These are phyloP conservation scores for Chlamydomonas asymmetrica DNA, from an alignment of 139 green algal species.

Conservation along the genomic window DNA sequence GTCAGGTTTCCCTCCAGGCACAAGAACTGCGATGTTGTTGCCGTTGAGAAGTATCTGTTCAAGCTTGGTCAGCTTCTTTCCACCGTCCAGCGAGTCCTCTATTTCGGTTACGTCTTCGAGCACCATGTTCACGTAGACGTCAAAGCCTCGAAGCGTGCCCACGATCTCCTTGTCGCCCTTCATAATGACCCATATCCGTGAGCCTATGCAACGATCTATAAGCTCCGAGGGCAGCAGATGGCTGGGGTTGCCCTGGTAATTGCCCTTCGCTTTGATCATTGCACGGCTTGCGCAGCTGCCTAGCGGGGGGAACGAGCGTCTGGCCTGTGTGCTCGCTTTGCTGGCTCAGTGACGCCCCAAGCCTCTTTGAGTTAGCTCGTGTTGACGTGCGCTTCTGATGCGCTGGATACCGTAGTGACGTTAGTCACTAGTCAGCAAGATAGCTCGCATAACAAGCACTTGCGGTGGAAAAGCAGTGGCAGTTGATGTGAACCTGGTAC, in stretches of 20 bases:
- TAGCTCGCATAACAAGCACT: too few species aligned
- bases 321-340: too few species aligned
- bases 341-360: too few species aligned
- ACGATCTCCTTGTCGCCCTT: constrained; percentile 94
- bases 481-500: too few species aligned
- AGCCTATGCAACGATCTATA: constrained; percentile 94
- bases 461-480: too few species aligned
- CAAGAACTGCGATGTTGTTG: constrained; percentile 95
- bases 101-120: constrained; percentile 97
- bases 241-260: constrained; percentile 70
- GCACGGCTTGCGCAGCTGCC: too few species aligned
- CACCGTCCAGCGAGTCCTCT: constrained; percentile 86
- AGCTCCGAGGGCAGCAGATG: constrained; percentile 91
- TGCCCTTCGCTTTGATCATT: too few species aligned
- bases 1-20: constrained; percentile 84
- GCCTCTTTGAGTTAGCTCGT: too few species aligned
- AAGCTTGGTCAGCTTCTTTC: constrained; percentile 77
- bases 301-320: too few species aligned
- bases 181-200: constrained; percentile 94
- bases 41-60: constrained; percentile 98
- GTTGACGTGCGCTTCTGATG: too few species aligned
- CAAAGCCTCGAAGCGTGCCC: constrained; percentile 92
- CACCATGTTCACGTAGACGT: constrained; percentile 99
- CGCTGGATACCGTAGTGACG: too few species aligned
- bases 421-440: too few species aligned